A percentile compares a stretch with the other conserved stretches of the same genome.
Conservation (phyloP, 2,329 filamentous ascomycete genomes). For the Diaporthe amygdali region DNA sequence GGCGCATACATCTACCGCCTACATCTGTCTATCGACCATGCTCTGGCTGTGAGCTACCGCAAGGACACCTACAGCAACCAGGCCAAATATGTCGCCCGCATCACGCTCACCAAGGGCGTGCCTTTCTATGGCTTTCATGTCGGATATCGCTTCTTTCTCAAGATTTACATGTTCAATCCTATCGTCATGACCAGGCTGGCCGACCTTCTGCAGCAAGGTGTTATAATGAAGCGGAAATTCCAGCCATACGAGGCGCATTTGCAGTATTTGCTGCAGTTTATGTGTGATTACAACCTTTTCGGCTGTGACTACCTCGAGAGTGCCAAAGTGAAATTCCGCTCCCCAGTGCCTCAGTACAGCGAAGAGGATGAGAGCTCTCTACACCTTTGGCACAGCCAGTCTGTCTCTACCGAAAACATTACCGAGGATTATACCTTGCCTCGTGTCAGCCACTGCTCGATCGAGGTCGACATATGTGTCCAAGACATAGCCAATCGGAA, state of each 20-base stretch:
- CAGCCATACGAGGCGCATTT: slow-evolving; percentile 95
- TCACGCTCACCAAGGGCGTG: slow-evolving; percentile 89
- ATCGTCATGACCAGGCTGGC: slow-evolving; percentile 84
- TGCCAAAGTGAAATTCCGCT: slow-evolving; percentile 72
- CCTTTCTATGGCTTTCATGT: slow-evolving; percentile 97
- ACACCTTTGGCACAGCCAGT: slow-evolving; percentile 82
- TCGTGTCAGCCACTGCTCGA: slow-evolving; percentile 82
- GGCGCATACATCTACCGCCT: slow-evolving; percentile 77
- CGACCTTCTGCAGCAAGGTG: slow-evolving; percentile 86
- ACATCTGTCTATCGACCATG: slow-evolving; percentile 89
- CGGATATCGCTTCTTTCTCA: slow-evolving; percentile 88
- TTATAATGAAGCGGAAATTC: slow-evolving; percentile 80
- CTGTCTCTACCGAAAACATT: slow-evolving; percentile 65
- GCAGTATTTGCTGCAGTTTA: slow-evolving; percentile 93
- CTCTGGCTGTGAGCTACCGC: slow-evolving; percentile 83
- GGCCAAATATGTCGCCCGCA: slow-evolving; percentile 80
- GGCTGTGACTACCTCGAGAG: slow-evolving; percentile 88
- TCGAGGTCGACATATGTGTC: slow-evolving; percentile 89
- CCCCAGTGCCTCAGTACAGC: slow-evolving; percentile 74
- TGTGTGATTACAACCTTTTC: slow-evolving; percentile 97
- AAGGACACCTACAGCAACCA: slow-evolving; percentile 73
- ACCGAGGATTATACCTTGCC: slow-evolving; percentile 70
- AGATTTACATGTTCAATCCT: slow-evolving; percentile 93
- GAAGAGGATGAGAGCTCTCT: slow-evolving; percentile 59
- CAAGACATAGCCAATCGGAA: slow-evolving; percentile 86